Evolutionary conservation across 2,329 filamentous ascomycete species (phyloP).

Genomic region (Macrophomina tecta): DNA sequence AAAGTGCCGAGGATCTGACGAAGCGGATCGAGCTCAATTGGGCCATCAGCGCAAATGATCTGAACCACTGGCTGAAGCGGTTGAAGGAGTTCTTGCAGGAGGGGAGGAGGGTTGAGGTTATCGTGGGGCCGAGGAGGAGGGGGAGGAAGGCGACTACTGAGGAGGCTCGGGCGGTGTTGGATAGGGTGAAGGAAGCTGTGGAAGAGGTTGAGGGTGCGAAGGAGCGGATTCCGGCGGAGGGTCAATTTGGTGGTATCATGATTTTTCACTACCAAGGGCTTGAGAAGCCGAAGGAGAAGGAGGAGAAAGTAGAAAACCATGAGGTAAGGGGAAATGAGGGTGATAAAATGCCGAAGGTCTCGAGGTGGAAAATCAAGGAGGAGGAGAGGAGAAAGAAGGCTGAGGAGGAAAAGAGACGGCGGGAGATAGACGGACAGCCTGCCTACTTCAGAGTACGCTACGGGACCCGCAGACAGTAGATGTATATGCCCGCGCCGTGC

Average conservation of each 20-base stretch:
- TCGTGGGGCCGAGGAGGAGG: slow-evolving; percentile 71
- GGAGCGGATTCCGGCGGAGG: slow-evolving; percentile 38
- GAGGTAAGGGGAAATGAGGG: slow-evolving; percentile 28
- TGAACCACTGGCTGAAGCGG: slow-evolving; percentile 72
- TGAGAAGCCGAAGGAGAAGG: slow-evolving; percentile 30
- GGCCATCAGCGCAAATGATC: slow-evolving; percentile 78
- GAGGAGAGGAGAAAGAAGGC: slow-evolving; percentile 16
- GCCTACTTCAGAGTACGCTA: too few relatives aligned
- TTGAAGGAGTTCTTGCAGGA: slow-evolving; percentile 73
- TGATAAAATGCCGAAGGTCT: slow-evolving; percentile 1
- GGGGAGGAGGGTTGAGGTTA: slow-evolving; percentile 76
- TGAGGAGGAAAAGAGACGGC: not conserved
- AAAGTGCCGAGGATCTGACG: slow-evolving; percentile 37
- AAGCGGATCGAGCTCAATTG: slow-evolving; percentile 93
- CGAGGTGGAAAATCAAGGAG: slow-evolving; percentile 20
- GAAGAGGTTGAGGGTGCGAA: slow-evolving; percentile 42
- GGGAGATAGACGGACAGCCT: not conserved
- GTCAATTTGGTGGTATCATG: slow-evolving; percentile 40
- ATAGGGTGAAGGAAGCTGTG: slow-evolving; percentile 54
- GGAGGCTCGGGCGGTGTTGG: slow-evolving; percentile 65
- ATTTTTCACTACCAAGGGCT: slow-evolving; percentile 41
- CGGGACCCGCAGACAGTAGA: too few relatives aligned
- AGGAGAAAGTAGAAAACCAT: slow-evolving; percentile 30
- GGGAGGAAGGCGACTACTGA: slow-evolving; percentile 65
- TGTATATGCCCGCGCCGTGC: too few relatives aligned